Conservation (phyloP, 192 early-diverging fungal genomes). For the Coemansia nantahalensis region DNA sequence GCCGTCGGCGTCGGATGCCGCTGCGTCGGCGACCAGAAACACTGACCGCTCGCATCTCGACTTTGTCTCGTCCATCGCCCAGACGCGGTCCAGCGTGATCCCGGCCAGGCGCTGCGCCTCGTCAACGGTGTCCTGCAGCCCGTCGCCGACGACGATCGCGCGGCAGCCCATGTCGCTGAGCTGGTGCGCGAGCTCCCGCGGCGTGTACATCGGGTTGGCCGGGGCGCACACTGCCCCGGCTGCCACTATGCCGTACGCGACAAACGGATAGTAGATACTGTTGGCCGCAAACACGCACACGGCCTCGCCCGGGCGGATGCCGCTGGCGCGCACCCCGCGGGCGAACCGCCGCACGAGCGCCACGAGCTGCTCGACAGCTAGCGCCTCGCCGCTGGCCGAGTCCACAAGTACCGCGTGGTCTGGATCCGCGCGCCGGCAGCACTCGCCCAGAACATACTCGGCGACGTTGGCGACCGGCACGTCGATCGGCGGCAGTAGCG, state of each 20-base stretch:
- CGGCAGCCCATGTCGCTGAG: conserved; percentile 67
- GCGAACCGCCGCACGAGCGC: conserved; percentile 13
- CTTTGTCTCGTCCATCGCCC: conserved; percentile 27
- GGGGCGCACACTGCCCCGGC: conserved; percentile 66
- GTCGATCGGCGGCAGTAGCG: conserved; percentile 28
- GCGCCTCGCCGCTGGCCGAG: conserved; percentile 12
- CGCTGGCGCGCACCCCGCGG: conserved; percentile 23
- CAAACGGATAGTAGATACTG: conserved; percentile 65
- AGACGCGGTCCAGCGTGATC: conserved; percentile 39
- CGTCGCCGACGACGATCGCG: conserved; percentile 59
- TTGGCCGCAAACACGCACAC: conserved; percentile 56
- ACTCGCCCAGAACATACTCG: conserved; percentile 28
- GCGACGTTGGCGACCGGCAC: conserved; percentile 22
- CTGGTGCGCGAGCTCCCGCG: conserved; percentile 76
- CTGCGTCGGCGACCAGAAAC: conserved; percentile 11
- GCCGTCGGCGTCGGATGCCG: neutral
- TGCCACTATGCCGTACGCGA: conserved; percentile 61
- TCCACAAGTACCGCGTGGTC: conserved; percentile 38
- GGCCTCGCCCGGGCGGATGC: conserved; percentile 65
- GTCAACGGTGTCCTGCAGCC: conserved; percentile 17
- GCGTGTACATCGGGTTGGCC: conserved; percentile 79
- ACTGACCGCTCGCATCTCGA: conserved; percentile 5
- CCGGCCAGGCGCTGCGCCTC: conserved; percentile 11
- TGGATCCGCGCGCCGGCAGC: conserved; percentile 3
- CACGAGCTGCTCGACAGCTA: conserved; percentile 21